Percentiles rank a stretch among this genome's conserved stretches.
phyloP scores from a whole-genome alignment of 1,139 yeast species.

The Kazachstania sp. region DNA sequence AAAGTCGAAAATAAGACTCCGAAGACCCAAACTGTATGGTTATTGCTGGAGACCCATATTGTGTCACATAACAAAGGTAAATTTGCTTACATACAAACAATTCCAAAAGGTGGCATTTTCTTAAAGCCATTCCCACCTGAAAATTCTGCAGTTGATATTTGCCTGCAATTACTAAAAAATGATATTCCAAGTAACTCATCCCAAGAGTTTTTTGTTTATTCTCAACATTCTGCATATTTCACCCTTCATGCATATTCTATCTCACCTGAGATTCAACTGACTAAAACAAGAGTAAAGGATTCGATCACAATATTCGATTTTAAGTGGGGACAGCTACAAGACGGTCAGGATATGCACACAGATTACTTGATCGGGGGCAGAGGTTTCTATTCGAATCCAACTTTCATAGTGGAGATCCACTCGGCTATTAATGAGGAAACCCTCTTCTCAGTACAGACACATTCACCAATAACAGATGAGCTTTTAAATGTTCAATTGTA shows the following conservation, averaged over 20 bases:
- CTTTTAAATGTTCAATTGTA: conserved; percentile 31
- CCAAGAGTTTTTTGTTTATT: conserved; percentile 24
- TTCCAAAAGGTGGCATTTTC: conserved; percentile 12
- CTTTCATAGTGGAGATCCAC: conserved; percentile 36
- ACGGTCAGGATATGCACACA: neutral
- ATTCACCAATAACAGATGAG: conserved; percentile 25
- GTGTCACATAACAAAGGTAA: neutral
- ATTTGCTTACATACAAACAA: conserved; percentile 18
- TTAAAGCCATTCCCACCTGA: conserved; percentile 6
- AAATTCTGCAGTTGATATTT: conserved; percentile 30
- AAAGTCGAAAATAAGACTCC: conserved; percentile 34
- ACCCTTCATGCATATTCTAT: conserved; percentile 34
- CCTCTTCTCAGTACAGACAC: conserved; percentile 38
- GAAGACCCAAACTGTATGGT: conserved; percentile 36
- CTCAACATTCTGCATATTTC: conserved; percentile 19
- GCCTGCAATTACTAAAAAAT: conserved; percentile 29
- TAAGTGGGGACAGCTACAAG: neutral
- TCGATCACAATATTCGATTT: neutral
- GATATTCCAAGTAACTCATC: conserved; percentile 16
- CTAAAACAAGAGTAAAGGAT: conserved; percentile 13
- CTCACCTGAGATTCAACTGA: conserved; percentile 22
- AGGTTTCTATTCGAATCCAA: conserved; percentile 55
- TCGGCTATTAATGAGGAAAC: conserved; percentile 20
- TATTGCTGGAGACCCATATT: conserved; percentile 38
- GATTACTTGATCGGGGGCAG: conserved; percentile 21